Conservation (phyloP, 1,284 basidiomycete genomes). For the Hemileia vastatrix region DNA sequence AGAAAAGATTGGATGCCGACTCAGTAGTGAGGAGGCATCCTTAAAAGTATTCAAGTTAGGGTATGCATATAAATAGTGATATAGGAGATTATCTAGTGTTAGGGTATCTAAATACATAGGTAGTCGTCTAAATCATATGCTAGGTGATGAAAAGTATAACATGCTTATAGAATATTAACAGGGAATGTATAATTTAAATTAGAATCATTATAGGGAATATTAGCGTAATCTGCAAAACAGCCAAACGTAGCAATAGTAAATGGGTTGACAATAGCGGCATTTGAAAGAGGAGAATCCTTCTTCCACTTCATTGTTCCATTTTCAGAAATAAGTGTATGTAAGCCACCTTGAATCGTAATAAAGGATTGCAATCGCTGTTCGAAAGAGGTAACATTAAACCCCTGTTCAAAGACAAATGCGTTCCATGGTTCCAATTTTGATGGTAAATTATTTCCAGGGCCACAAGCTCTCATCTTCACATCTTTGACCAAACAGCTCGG, state of each 20-base stretch:
- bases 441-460: background rate
- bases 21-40: too few relatives aligned
- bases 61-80: too few relatives aligned
- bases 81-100: too few relatives aligned
- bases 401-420: background rate
- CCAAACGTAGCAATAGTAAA: slow-evolving; percentile 2
- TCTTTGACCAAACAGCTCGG: background rate
- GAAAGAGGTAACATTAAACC: background rate
- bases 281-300: too few relatives aligned
- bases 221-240: background rate
- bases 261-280: background rate
- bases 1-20: too few relatives aligned
- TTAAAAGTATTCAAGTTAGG: too few relatives aligned
- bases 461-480: background rate
- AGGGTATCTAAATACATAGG: too few relatives aligned
- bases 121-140: too few relatives aligned
- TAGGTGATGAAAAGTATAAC: too few relatives aligned
- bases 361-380: background rate
- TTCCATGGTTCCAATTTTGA: background rate
- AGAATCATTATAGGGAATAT: background rate
- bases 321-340: background rate
- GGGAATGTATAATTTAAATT: background rate
- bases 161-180: too few relatives aligned
- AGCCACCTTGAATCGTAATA: background rate
- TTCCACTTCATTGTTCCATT: too few relatives aligned